phyloP scores from a whole-genome alignment of 805 yeast species.

The Candida coleopterorum region DNA sequence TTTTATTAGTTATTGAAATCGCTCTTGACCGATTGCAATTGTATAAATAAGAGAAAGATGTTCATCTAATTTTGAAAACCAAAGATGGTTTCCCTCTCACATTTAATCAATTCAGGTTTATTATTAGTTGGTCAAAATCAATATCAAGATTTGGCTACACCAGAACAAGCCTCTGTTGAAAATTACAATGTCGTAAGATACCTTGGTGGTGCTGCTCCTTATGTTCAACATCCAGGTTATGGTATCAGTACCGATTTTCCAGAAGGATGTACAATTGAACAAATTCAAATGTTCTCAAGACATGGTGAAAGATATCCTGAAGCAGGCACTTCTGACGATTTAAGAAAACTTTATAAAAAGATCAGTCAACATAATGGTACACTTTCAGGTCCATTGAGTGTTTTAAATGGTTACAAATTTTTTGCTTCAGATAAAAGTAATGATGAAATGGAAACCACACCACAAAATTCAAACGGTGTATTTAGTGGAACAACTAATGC shows the following conservation, averaged over 20 bases:
- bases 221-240: constrained; percentile 43
- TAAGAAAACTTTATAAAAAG: constrained; percentile 16
- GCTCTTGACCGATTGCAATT: no score
- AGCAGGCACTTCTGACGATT: constrained; percentile 12
- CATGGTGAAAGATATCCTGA: constrained; percentile 70
- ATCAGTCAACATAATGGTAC: constrained; percentile 13
- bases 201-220: constrained; percentile 53
- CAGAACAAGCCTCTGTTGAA: constrained; percentile 30
- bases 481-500: constrained; percentile 48
- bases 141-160: constrained; percentile 26
- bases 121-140: constrained; percentile 24
- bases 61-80: no score
- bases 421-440: constrained; percentile 30
- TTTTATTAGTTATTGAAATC: no score
- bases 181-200: constrained; percentile 44
- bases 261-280: constrained; percentile 47
- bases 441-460: constrained; percentile 45
- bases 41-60: no score
- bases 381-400: constrained; percentile 42
- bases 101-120: constrained; percentile 26
- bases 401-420: constrained; percentile 46
- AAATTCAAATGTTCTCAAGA: constrained; percentile 63
- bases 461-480: constrained; percentile 36
- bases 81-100: constrained; percentile 30
- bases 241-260: constrained; percentile 47